Evolutionary conservation across 495 filamentous ascomycete species (phyloP), one percentile per base, ranked within the genome.

Genomic region (Haplographium delicatum): DNA sequence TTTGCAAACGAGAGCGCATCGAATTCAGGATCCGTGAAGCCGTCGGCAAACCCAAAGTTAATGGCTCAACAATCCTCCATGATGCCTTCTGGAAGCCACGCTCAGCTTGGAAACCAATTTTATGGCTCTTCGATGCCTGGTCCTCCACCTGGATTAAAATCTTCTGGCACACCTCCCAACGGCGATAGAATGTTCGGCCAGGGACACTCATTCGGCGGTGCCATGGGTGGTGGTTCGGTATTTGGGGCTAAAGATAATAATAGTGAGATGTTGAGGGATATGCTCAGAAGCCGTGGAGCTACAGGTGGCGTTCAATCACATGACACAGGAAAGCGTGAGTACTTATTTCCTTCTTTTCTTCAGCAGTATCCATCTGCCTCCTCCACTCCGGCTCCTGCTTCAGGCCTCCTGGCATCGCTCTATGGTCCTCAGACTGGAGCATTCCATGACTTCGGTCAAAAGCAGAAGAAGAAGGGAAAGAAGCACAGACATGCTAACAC

Each of bases 401-500:
- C 88, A 75, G 83, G 81, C 79, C 83, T 87, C 77, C 74, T 89
- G 70, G 82, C 78, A 83, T 85, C 85, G 81, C 88, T 89, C 81
- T 91, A 90, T 78, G 86, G 85, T 75, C 70, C 83, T 68, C 88
- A 86, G 79, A 69, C 84, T 75, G 86, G 86, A 74, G 76, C 79
- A 71, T 83, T 82, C 74, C 83, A 88, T 78, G 88, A 90, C 66
- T 81, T 82, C 77, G 85, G 82, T 72, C 80, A 83, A 75, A 95
- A 95, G 84, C 86, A 90, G 82, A 95, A 93, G 87, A 95, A 95
- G 87, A 95, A 95, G 86, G 89, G 88, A 81, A 95, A 94, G 83
- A 93, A 94, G 86, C 89, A 94, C 76, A 94, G 89, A 84, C 89
- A 95, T 85, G 90, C 90, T 93, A 94, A 95, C 87, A 95, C 90